Evolutionary conservation across 345 rosid species (phyloP), one percentile per base, ranked within the genome.

Genomic region (Salix arbutifolia): DNA sequence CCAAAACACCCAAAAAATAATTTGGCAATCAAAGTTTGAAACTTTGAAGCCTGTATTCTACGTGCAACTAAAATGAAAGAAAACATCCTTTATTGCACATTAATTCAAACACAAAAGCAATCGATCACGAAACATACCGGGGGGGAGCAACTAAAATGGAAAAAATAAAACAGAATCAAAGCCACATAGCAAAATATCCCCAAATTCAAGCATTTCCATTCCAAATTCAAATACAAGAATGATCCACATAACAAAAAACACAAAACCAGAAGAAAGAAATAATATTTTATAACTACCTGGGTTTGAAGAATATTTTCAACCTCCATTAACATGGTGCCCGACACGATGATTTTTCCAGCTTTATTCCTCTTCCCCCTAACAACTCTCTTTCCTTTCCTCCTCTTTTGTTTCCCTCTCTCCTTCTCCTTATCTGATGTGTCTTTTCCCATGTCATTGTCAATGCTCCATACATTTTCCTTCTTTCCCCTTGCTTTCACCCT

Each of bases 301-400:
- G 96, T 89, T 84, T 95, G 99, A 68, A 93, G 97, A 70, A 95
- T 84, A 76, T 93, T 89, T 75, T 95, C 99, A 65, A 81, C 81
- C 74, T 95, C 97, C 80, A 88, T 86, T 25, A 90, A 80, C 96
- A 93, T 90, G 67, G 92, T 72, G 53, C 88, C 93, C 1, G 97
- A 88, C 67, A 89, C 91, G 86, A 89, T 68, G 60, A 91, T 79
- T 18, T 72, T 78, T 19, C 88, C 92, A 4, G 58, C 50, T 85
- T 62, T 81, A 71, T 50, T 78, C 80, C 84, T 80, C 78, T 82
- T 84, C 75, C 86, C 89, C 42, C 79, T 77, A 73, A 71, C 85
- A 72, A 79, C 70, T 71, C 83, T 73, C 82, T 82, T 88, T 69
- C 94, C 93, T 72, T 82, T 81, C 53, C 62, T 81, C 71, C 85